Evolutionary conservation across 1,284 basidiomycete species (phyloP), one percentile per base, ranked within the genome.

Genomic region (Afroboletus lepidellus): DNA sequence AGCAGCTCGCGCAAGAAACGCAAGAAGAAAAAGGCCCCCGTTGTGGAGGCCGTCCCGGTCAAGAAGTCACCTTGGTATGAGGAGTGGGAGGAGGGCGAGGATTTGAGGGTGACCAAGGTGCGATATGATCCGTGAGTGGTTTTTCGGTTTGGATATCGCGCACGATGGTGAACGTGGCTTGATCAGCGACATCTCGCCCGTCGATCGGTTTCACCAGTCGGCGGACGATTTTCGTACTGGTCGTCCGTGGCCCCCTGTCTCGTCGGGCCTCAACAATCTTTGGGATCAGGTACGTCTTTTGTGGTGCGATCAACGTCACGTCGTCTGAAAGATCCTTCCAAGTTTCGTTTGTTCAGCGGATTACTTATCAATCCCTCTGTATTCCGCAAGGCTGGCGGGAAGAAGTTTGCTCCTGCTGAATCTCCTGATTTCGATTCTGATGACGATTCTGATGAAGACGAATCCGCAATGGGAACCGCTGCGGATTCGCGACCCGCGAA

Each of bases 281-380:
- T 90, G 84, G 80, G 83, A 86, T 60, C 76, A 82, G 59, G 87
- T 87, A 61, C 29, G 3, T 13, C n/a, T 24, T 27, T 47, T 33
- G 16, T 36, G 33, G 13, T 48, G 18, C 36, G 16, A 24, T 47
- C 39, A 23, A 15, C 34, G 1, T 36, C 16, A 11, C 15, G 13
- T 33, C 42, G 16, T 38, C 55, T 55, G 41, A 61, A 42, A 23
- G 16, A 9, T 3, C 18, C 5, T 4, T 53, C 9, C 1, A 52
- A 87, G 84, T 83, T 84, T 57, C 75, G 79, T 18, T 60, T 80
- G 29, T 87, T 75, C 60, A 62, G 75, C 8, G 84, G 85, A 13
- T 67, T 85, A 15, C 71, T 79, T n/a, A 63, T 63, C 56, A 76
- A 62, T 53, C 69, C 62, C 1, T 74, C 67, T 5, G 60, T 64